Evolutionary conservation across 306 rosid genomes (phyloP).

Genomic region (Vigna reflexopilosa): DNA sequence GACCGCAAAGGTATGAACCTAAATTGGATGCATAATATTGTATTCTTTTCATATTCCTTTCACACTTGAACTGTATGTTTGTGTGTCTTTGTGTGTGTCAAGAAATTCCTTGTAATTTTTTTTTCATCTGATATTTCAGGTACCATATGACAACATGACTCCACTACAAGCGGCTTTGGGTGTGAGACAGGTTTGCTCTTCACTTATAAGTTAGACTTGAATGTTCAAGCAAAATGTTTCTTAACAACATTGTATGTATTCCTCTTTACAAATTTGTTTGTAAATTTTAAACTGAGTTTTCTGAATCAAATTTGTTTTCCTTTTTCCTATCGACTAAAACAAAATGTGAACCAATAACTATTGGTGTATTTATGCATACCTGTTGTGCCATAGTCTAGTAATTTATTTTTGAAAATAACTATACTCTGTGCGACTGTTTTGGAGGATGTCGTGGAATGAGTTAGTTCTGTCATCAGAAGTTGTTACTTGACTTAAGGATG

Average conservation of each 20-base stretch:
- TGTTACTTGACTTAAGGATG: not conserved
- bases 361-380: conserved; percentile 15
- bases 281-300: conserved; percentile 2
- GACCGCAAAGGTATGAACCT: conserved; percentile 81
- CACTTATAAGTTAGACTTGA: conserved; percentile 24
- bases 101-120: conserved; percentile 18
- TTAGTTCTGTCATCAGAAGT: not conserved
- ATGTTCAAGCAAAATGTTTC: conserved; percentile 7
- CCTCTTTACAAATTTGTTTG: not conserved
- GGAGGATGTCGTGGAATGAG: not conserved
- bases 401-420: not conserved
- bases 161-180: conserved; percentile 99
- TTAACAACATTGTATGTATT: not conserved
- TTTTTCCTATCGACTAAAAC: conserved; percentile 15
- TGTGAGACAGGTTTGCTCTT: conserved; percentile 91
- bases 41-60: conserved; percentile 28
- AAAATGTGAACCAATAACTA: conserved; percentile 12
- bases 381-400: not conserved
- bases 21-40: conserved; percentile 25
- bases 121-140: conserved; percentile 58
- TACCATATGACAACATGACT: conserved; percentile 97
- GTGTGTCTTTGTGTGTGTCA: not conserved
- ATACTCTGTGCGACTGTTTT: not conserved
- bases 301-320: conserved; percentile 14
- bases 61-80: not conserved